A percentile compares a stretch with the other conserved stretches of the same genome.
These are phyloP conservation scores for Chlorella sp. DNA, from an alignment of 139 green algal species.

Conservation along the genomic window DNA sequence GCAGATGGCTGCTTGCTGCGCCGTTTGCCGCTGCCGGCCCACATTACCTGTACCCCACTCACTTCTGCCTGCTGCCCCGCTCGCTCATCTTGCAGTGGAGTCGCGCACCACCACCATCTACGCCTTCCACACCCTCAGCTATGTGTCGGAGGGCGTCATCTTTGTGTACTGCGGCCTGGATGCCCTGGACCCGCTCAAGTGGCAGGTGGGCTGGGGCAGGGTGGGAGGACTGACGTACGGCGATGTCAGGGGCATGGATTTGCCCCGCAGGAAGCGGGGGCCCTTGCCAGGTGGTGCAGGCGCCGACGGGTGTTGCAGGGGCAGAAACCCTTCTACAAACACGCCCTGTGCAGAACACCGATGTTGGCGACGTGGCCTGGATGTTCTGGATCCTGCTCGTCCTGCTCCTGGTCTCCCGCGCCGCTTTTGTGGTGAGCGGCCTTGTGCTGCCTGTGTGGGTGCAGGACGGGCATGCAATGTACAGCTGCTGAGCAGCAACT, in stretches of 20 bases:
- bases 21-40: too few relatives aligned
- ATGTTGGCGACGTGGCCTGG: conserved; percentile 58
- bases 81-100: neutral
- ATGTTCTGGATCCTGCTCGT: conserved; percentile 73
- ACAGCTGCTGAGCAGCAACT: too few relatives aligned
- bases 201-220: conserved; percentile 53
- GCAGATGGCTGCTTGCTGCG: too few relatives aligned
- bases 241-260: too few relatives aligned
- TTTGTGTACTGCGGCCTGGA: conserved; percentile 91
- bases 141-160: conserved; percentile 81
- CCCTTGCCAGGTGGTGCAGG: too few relatives aligned
- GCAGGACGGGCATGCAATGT: too few relatives aligned
- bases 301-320: too few relatives aligned
- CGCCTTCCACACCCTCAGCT: conserved; percentile 72
- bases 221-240: too few relatives aligned
- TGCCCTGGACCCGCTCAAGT: conserved; percentile 80
- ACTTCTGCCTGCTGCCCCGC: neutral
- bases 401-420: conserved; percentile 60
- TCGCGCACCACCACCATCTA: conserved; percentile 54
- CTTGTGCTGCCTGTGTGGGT: too few relatives aligned
- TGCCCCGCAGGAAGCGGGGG: too few relatives aligned
- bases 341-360: conserved; percentile 49
- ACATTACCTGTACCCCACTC: too few relatives aligned
- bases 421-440: conserved; percentile 53
- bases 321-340: too few relatives aligned